Base-by-base conservation (phyloP, 176 grass and related monocot genomes). In the Ananas comosus region DNA sequence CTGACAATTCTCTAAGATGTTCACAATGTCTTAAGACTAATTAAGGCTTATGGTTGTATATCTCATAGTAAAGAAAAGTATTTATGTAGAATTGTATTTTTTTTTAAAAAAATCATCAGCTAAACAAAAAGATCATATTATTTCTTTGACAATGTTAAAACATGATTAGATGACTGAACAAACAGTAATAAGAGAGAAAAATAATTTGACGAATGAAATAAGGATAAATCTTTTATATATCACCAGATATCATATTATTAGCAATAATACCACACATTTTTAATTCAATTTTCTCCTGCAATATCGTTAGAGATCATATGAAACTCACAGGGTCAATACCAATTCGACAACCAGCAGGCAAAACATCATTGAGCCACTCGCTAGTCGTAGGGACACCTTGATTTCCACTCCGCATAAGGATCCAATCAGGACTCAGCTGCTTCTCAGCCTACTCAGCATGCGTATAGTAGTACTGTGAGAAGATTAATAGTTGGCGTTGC, bases 291-390 rank as follows among this genome's bases (percentile, higher is more conserved):
- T 13, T 14, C 53, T 56, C 4, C 0, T 56, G 16, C 53, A 51
- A 51, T 23, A 18, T 18, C 25, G 16, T 51, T 18, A 59, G 54
- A 59, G 54, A 59, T 59, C 54, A 84, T 70, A n/a, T 74, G 48
- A 53, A 86, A 74, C 86, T 87, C 79, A 96, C 92, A 83, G 92
- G 92, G 67, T 96, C 92, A 63, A 96, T 96, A 72, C 92, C 92
- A 89, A 96, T 78, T 80, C 81, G 79, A 56, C 83, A 79, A 70
- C 88, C 88, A 66, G 88, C 76, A 49, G 86, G 74, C 76, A 96
- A 81, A 50, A 96, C 85, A 76, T 96, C 86, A 83, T 85, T 96
- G 63, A 96, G 76, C 92, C 92, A 96, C 73, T 96, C 92, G 63
- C 52, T 83, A 69, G 83, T 87, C 56, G 83, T 89, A 72, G 92